Evolutionary conservation across 495 filamentous ascomycete species (phyloP), one percentile per base, ranked within the genome.

Genomic region (Poronia punctata): DNA sequence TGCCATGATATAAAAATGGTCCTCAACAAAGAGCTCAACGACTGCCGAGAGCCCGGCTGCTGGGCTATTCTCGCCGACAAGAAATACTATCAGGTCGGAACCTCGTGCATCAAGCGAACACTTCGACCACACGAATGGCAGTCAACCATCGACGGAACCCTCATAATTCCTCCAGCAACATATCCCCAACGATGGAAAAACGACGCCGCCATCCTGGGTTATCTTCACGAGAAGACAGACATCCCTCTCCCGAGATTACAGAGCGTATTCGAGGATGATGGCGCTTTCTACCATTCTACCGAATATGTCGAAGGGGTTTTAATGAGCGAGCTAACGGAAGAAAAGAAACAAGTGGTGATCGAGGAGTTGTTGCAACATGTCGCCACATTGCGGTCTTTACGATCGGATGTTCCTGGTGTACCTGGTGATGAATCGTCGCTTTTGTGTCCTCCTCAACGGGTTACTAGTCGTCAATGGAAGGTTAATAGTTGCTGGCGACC

Each of bases 41-140:
- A 25, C 6, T 9, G 25, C 14, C 38, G 38, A n/a, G 40, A 43
- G 22, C 8, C 17, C 16, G 28, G 20, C 7, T 43, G 40, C 35
- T 16, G 43, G 11, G 18, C 36, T 15, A 18, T 43, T 35, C 43
- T 35, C 7, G 43, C 17, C 14, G 40, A 43, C 36, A 35, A 35
- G 15, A 43, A 43, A 41, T 43, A 43, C 20, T 43, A 18, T 35
- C 30, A 42, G 7, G 35, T 42, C 40, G 40, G 35, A 15, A 36
- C 43, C 11, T 7, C 30, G 16, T 41, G 25, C n/a, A 41, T 34
- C 16, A 43, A 43, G 25, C 40, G 40, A 17, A 43, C 8, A 12
- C 32, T 43, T 8, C 32, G 35, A 7, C 40, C 40, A 23, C 9
- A 32, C 8, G 40, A 43, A 43, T 43, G 40, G 40, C 40, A 43